These are phyloP conservation scores for Desmodesmus armatus DNA, from an alignment of 139 green algal genomes.

Conservation along the genomic window DNA sequence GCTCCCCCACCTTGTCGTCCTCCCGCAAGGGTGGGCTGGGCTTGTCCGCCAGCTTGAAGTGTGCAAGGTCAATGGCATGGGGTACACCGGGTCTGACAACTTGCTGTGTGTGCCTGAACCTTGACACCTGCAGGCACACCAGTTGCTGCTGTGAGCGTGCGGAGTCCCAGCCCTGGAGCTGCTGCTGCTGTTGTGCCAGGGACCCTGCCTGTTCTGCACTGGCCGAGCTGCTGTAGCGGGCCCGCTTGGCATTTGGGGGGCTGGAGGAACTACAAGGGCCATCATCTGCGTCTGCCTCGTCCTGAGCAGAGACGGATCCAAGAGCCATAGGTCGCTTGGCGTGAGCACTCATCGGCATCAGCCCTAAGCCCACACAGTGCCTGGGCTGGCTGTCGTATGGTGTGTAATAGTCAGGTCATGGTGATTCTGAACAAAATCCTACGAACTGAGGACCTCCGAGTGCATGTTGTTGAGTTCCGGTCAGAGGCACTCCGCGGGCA, in stretches of 20 bases:
- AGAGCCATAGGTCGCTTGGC: too few species aligned
- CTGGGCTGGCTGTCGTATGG: too few species aligned
- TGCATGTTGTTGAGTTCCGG: too few species aligned
- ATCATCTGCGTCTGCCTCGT: too few species aligned
- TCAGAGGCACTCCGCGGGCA: too few species aligned
- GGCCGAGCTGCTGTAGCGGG: slow-evolving; percentile 42
- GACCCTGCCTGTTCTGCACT: slow-evolving; percentile 37
- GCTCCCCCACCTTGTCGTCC: slow-evolving; percentile 69
- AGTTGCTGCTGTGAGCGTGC: neutral
- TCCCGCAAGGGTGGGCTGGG: slow-evolving; percentile 63
- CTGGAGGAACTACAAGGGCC: slow-evolving; percentile 43
- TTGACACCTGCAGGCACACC: slow-evolving; percentile 24
- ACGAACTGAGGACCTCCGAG: too few species aligned
- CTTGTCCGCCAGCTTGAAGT: slow-evolving; percentile 64
- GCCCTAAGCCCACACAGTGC: too few species aligned
- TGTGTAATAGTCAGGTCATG: too few species aligned
- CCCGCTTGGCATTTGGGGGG: slow-evolving; percentile 28
- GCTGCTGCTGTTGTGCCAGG: neutral
- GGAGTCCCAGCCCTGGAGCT: slow-evolving; percentile 1
- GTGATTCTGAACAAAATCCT: too few species aligned
- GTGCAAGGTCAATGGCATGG: slow-evolving; percentile 48
- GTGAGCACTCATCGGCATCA: too few species aligned
- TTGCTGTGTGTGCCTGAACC: slow-evolving; percentile 40
- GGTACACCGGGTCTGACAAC: slow-evolving; percentile 64
- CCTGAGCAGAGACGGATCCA: too few species aligned